These are phyloP conservation scores for Calophaca sinica DNA, from an alignment of 306 rosid species.

Conservation along the genomic window DNA sequence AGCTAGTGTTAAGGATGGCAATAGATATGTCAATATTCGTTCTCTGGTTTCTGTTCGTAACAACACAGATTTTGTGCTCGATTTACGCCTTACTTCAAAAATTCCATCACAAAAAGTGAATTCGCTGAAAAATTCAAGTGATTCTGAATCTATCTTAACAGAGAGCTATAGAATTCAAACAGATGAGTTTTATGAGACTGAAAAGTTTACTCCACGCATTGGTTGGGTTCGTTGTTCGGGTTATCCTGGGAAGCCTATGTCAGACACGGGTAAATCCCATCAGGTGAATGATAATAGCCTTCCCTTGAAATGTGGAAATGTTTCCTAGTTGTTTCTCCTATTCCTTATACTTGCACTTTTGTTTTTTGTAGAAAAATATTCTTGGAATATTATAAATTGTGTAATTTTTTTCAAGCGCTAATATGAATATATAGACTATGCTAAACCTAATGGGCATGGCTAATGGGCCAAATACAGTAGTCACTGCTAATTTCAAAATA, in stretches of 20 bases:
- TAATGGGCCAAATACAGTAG: too few relatives aligned
- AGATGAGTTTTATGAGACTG: constrained; percentile 76
- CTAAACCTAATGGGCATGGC: too few relatives aligned
- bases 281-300: constrained; percentile 55
- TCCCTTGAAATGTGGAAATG: constrained; percentile 30
- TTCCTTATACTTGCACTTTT: not conserved
- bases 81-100: constrained; percentile 71
- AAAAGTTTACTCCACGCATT: constrained; percentile 63
- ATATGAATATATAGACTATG: too few relatives aligned
- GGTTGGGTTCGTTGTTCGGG: constrained; percentile 72
- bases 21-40: constrained; percentile 84
- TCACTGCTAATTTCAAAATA: too few relatives aligned
- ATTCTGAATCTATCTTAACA: constrained; percentile 52
- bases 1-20: constrained; percentile 85
- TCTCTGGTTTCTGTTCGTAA: constrained; percentile 89
- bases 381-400: too few relatives aligned
- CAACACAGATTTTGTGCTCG: constrained; percentile 74
- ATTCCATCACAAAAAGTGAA: constrained; percentile 42
- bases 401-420: too few relatives aligned
- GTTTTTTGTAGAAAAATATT: not conserved
- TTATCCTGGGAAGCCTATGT: constrained; percentile 51
- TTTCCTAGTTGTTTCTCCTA: constrained; percentile 10
- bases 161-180: constrained; percentile 53
- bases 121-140: constrained; percentile 46
- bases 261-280: constrained; percentile 60